A percentile compares a stretch with the other conserved stretches of the same genome.
Evolutionary conservation across 148 eudicot genomes (phyloP).

Genomic region (Limonium bicolor): DNA sequence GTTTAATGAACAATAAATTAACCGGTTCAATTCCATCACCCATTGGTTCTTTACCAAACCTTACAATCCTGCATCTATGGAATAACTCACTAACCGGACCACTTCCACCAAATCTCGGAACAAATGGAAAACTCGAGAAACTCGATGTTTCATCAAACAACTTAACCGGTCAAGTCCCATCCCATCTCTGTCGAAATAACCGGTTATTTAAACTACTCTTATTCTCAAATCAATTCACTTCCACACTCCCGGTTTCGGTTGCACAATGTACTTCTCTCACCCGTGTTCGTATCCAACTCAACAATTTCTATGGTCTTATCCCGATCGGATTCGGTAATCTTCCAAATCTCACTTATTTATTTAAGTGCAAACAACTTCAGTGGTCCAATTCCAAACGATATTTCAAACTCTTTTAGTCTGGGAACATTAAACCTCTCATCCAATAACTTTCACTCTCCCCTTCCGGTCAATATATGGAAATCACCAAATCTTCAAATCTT

Average conservation of each 20-base stretch:
- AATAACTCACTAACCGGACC: constrained; percentile 61
- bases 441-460: constrained; percentile 26
- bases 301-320: constrained; percentile 47
- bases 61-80: constrained; percentile 47
- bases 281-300: constrained; percentile 45
- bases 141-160: constrained; percentile 75
- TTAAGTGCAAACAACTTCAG: constrained; percentile 45
- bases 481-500: constrained; percentile 57
- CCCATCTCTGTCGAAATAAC: constrained; percentile 45
- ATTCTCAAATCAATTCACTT: constrained; percentile 42
- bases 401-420: constrained; percentile 40
- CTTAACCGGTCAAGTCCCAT: constrained; percentile 54
- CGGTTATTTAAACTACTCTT: constrained; percentile 40
- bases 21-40: constrained; percentile 58
- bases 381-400: constrained; percentile 52
- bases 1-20: constrained; percentile 37
- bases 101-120: constrained; percentile 52
- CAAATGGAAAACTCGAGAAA: constrained; percentile 29
- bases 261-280: constrained; percentile 52
- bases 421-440: constrained; percentile 47
- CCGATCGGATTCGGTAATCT: constrained; percentile 58
- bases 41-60: constrained; percentile 43
- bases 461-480: constrained; percentile 66
- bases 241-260: constrained; percentile 41
- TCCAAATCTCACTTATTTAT: constrained; percentile 44